Percentiles rank a stretch among this genome's conserved stretches.
phyloP scores from a whole-genome alignment of 2,329 filamentous ascomycete genomes.

The Xylariales sp. region DNA sequence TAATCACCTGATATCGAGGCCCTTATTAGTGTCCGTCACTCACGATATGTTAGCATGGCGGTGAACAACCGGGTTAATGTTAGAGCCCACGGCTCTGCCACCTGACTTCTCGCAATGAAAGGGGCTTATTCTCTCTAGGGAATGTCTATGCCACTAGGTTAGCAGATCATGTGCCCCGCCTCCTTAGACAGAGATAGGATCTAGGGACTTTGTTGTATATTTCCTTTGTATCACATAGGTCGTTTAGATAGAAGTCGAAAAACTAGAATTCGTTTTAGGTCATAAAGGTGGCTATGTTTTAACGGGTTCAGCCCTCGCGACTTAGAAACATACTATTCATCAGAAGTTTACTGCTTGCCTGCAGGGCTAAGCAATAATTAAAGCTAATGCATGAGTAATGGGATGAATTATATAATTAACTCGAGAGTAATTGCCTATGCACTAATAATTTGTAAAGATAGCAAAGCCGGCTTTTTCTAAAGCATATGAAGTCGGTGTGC shows the following conservation, averaged over 20 bases:
- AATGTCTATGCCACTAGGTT: too few relatives aligned
- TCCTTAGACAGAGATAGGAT: neutral
- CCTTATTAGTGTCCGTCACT: slow-evolving; percentile 10
- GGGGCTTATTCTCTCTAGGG: neutral
- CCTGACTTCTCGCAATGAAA: neutral
- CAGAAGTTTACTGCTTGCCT: neutral
- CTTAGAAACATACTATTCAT: too few relatives aligned
- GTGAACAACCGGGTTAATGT: slow-evolving; percentile 19
- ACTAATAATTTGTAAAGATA: neutral
- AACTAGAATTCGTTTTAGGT: too few relatives aligned
- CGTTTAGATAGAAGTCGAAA: neutral
- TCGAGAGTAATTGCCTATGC: neutral
- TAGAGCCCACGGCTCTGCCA: neutral
- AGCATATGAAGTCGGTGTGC: neutral
- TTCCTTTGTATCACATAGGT: neutral
- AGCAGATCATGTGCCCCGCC: neutral
- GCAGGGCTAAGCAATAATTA: neutral
- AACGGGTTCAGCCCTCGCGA: too few relatives aligned
- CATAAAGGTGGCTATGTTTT: too few relatives aligned
- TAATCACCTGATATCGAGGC: slow-evolving; percentile 24
- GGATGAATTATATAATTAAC: neutral
- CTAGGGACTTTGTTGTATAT: neutral
- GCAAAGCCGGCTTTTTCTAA: too few relatives aligned
- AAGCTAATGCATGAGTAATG: neutral
- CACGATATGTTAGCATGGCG: slow-evolving; percentile 6